Evolutionary conservation across 2,329 filamentous ascomycete genomes (phyloP), one percentile per base, ranked within the genome.

Genomic region (Cordyceps javanica): DNA sequence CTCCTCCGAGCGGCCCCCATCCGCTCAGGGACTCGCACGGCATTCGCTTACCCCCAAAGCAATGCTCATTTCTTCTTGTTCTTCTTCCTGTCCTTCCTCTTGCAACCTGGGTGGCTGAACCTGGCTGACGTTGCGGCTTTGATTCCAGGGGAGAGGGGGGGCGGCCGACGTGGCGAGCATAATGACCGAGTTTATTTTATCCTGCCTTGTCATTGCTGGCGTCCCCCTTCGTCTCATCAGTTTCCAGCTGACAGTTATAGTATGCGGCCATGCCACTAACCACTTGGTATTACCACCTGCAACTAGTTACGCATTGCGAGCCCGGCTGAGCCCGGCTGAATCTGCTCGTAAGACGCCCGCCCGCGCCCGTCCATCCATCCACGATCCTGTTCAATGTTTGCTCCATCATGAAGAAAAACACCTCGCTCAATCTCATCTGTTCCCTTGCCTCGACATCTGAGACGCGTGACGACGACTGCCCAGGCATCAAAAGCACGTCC

Each of bases 41-140:
- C 36, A 53, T n/a, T 34, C 38, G 28, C 38, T 34, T 9, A 21
- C 13, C 21, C 25, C 7, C 23, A 39, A 9, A 19, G 10, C 25
- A 25, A 16, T 11, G 30, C 26, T 32, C 16, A 21, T n/a, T 13
- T 19, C 13, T 14, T 25, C 23, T 13, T n/a, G 14, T 13, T 30
- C 7, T n/a, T 26, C 21, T 21, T n/a, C n/a, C n/a, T n/a, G n/a
- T n/a, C n/a, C n/a, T 19, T 23, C 23, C 34, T 34, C 34, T n/a
- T 26, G 16, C 16, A 39, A 39, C 46, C 21, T 28, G 9, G 21
- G 34, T 39, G 48, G 48, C 46, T 50, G 46, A 50, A 50, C 19
- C 46, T 50, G 46, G 30, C 48, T 51, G 48, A 51, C 48, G 48
- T 16, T 51, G 46, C 32, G 44, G 44, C 44, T 48, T 48, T 26